Evolutionary conservation across 345 rosid genomes (phyloP).

Genomic region (Eucalyptus sideroxylon): DNA sequence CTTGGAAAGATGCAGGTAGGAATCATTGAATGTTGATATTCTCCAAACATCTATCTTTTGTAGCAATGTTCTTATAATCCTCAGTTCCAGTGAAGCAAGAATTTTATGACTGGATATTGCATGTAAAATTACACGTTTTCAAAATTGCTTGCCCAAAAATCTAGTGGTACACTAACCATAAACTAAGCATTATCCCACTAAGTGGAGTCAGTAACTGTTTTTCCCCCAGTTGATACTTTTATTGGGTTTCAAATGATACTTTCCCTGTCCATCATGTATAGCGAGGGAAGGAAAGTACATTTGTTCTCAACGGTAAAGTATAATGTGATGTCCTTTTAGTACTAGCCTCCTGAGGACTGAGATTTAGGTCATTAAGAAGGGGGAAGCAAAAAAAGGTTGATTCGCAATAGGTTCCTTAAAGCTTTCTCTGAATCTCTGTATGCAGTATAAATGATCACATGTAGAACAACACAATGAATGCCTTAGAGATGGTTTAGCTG

Average conservation of each 20-base stretch:
- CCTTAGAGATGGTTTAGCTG: not conserved
- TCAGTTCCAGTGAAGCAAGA: not conserved
- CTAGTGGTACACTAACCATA: not conserved
- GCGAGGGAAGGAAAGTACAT: not conserved
- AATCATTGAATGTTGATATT: not conserved
- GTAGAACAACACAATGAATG: not conserved
- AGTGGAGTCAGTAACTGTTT: not conserved
- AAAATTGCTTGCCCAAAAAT: not conserved
- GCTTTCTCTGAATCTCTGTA: not conserved
- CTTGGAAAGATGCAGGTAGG: slow-evolving; percentile 87
- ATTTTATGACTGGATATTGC: not conserved
- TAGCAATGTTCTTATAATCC: not conserved
- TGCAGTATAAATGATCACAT: not conserved
- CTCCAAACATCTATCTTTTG: not conserved
- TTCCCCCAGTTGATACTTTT: not conserved
- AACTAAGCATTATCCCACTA: not conserved
- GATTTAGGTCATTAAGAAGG: not conserved
- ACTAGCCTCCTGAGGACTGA: not conserved
- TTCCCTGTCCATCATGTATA: not conserved
- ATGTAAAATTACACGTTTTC: not conserved
- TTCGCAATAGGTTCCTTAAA: not conserved
- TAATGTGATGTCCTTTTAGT: not conserved
- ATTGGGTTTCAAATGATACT: not conserved
- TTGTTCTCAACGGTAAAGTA: not conserved
- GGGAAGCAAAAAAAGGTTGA: not conserved